These are phyloP conservation scores for Diospyros lotus DNA, from an alignment of 148 eudicot species.

Conservation along the genomic window DNA sequence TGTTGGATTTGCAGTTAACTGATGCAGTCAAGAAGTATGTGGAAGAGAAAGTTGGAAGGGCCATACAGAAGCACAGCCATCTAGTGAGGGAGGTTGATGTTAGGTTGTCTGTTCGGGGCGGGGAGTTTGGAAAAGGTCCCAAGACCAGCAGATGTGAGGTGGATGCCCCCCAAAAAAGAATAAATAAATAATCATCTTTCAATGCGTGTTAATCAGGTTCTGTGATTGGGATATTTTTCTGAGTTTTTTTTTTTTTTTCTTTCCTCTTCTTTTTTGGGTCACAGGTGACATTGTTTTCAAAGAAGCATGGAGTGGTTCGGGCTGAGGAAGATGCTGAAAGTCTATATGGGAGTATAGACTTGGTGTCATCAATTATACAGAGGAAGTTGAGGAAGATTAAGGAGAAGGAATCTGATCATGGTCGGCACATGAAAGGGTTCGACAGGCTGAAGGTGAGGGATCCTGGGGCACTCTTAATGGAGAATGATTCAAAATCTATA, in stretches of 20 bases:
- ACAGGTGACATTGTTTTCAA: conserved; percentile 81
- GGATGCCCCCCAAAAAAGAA: not conserved
- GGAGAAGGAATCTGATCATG: conserved; percentile 87
- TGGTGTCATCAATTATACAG: conserved; percentile 72
- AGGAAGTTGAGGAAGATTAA: conserved; percentile 87
- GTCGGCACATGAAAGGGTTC: conserved; percentile 79
- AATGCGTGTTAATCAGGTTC: not conserved
- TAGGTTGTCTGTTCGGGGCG: conserved; percentile 76
- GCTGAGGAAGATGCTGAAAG: conserved; percentile 85
- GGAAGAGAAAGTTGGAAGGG: conserved; percentile 86
- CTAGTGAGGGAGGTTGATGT: conserved; percentile 92
- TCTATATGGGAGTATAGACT: conserved; percentile 67
- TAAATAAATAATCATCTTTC: not conserved
- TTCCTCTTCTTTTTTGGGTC: not conserved
- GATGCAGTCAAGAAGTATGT: conserved; percentile 51
- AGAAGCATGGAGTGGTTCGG: conserved; percentile 82
- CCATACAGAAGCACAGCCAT: conserved; percentile 70
- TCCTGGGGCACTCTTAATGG: conserved; percentile 24
- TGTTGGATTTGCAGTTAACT: conserved; percentile 32
- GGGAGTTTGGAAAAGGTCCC: conserved; percentile 86
- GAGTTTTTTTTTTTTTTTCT: too few species aligned
- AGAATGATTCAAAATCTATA: conserved; percentile 21
- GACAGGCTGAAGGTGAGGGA: conserved; percentile 61
- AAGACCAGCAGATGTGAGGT: conserved; percentile 80
- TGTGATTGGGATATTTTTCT: conserved; percentile 7